These are phyloP conservation scores for Cryphonectria parasitica DNA, from an alignment of 2,329 filamentous ascomycete genomes.

Conservation along the genomic window DNA sequence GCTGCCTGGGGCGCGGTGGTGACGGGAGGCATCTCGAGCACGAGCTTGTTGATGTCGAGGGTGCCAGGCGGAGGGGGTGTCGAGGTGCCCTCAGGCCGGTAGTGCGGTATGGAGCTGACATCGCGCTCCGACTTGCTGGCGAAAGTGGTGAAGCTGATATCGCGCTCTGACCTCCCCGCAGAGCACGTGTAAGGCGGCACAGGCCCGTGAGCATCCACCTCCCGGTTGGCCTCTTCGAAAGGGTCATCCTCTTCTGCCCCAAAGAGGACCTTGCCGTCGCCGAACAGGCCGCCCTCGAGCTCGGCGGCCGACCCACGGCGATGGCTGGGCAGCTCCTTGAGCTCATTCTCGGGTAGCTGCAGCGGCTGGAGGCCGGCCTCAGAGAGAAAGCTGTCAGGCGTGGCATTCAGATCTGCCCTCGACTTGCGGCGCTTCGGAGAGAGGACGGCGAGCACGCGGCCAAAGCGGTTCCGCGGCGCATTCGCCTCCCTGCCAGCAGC, in stretches of 20 bases:
- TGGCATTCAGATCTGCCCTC: slow-evolving; percentile 44
- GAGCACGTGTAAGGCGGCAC: slow-evolving; percentile 53
- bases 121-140: slow-evolving; percentile 11
- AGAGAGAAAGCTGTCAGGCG: slow-evolving; percentile 30
- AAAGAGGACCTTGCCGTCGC: slow-evolving; percentile 43
- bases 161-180: slow-evolving; percentile 41
- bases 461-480: slow-evolving; percentile 15
- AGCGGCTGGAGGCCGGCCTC: slow-evolving; percentile 2
- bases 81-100: slow-evolving; percentile 39
- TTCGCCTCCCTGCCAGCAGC: slow-evolving; percentile 5
- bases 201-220: slow-evolving; percentile 55
- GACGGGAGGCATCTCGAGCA: slow-evolving; percentile 52
- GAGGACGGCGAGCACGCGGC: slow-evolving; percentile 25
- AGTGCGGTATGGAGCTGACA: slow-evolving; percentile 36
- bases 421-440: slow-evolving; percentile 27
- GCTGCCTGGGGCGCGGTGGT: slow-evolving; percentile 50
- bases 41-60: slow-evolving; percentile 44
- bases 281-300: slow-evolving; percentile 48
- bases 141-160: slow-evolving; percentile 34
- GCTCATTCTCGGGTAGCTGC: slow-evolving; percentile 16
- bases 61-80: slow-evolving; percentile 41
- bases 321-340: slow-evolving; percentile 50
- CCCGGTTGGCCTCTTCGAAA: slow-evolving; percentile 56
- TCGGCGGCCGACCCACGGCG: slow-evolving; percentile 52
- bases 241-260: slow-evolving; percentile 48